These are phyloP conservation scores for Cryphonectria radicalis DNA, from an alignment of 2,329 filamentous ascomycete genomes.

Conservation along the genomic window DNA sequence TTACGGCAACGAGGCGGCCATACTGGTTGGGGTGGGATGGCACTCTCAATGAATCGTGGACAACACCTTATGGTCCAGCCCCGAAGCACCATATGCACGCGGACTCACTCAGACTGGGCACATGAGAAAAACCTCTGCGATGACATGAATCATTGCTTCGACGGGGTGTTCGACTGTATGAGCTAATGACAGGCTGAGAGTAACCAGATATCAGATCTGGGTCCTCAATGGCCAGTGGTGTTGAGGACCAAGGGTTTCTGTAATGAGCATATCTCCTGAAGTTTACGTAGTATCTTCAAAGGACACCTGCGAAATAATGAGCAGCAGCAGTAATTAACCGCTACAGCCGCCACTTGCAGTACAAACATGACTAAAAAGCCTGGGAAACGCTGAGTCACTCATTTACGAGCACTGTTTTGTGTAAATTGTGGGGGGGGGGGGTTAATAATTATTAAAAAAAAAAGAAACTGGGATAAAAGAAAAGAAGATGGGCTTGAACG, in stretches of 20 bases:
- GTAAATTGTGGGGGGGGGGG: no score
- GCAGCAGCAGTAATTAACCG: neutral
- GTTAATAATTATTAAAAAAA: no score
- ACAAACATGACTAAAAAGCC: neutral
- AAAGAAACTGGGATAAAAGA: no score
- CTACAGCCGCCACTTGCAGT: neutral
- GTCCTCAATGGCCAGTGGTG: no score
- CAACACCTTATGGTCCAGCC: neutral
- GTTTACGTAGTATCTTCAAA: neutral
- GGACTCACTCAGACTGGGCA: neutral
- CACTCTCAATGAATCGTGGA: neutral
- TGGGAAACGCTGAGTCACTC: neutral
- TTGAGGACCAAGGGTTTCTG: no score
- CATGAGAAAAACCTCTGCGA: neutral
- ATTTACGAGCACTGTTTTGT: neutral
- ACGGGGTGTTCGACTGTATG: no score
- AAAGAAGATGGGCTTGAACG: neutral
- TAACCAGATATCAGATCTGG: no score
- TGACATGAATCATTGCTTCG: neutral
- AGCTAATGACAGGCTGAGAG: no score
- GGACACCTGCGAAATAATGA: neutral
- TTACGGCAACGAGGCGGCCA: neutral
- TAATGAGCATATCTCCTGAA: neutral
- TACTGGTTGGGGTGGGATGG: neutral
- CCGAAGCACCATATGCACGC: neutral